These are phyloP conservation scores for Candida andamanensis DNA, from an alignment of 805 yeast genomes.

Conservation along the genomic window DNA sequence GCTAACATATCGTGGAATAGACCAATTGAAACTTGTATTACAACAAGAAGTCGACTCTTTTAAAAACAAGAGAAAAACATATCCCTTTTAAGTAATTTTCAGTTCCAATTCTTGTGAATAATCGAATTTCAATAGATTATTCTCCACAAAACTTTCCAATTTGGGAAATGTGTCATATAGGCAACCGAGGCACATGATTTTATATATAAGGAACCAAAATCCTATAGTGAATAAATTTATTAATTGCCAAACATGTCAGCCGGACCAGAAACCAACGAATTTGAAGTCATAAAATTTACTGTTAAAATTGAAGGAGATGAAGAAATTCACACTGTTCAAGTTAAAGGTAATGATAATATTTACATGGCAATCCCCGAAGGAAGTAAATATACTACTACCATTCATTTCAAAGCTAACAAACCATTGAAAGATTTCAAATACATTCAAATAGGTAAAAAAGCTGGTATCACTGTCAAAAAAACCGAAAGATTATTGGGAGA, in stretches of 20 bases:
- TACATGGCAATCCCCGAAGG: conserved; percentile 33
- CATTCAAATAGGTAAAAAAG: conserved; percentile 32
- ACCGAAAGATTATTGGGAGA: conserved; percentile 28
- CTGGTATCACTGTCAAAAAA: conserved; percentile 27
- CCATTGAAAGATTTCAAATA: conserved; percentile 26
- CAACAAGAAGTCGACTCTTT: conserved; percentile 51
- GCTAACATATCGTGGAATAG: conserved; percentile 10
- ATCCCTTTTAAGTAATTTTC: not conserved
- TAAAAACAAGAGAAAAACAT: conserved; percentile 19
- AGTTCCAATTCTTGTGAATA: not conserved
- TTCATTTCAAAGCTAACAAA: conserved; percentile 28
- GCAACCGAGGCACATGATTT: too few relatives aligned
- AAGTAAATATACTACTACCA: conserved; percentile 26
- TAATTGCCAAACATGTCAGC: conserved; percentile 3
- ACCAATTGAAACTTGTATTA: conserved; percentile 43
- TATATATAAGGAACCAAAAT: too few relatives aligned
- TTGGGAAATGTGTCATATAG: not conserved
- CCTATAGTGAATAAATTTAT: too few relatives aligned
- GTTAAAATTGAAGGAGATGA: conserved; percentile 27
- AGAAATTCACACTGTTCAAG: conserved; percentile 20
- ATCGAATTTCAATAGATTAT: too few relatives aligned
- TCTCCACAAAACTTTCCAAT: too few relatives aligned
- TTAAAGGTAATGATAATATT: conserved; percentile 22
- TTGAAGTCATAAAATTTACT: conserved; percentile 26
- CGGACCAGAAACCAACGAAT: conserved; percentile 17